Evolutionary conservation across 257 asterid genomes (phyloP), one percentile per base, ranked within the genome.

Genomic region (Penstemon barbatus): DNA sequence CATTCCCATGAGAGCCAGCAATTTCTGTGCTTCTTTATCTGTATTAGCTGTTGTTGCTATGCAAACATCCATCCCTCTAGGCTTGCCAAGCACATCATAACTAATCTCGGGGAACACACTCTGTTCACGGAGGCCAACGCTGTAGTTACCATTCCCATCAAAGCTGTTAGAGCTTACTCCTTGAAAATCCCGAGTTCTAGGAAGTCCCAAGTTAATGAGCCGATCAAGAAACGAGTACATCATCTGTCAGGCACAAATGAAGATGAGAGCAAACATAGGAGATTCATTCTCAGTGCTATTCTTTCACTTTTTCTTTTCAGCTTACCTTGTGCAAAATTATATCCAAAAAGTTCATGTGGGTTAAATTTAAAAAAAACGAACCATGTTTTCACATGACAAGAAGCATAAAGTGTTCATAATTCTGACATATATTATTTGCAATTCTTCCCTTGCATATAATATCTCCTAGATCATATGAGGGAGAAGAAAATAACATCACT

Each of bases 41-140:
- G 97, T 84, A 61, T 73, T 57, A 10, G 99, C 97, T 7, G 97
- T 94, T 38, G 97, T 91, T 8, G 85, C 4, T 77, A 91, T 89
- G 84, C 99, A 91, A 45, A 94, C 96, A 71, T 94, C 97, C 99
- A 87, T 91, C 43, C 99, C 99, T 78, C 96, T 84, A 7, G 89
- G 89, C 83, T 89, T 89, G n/a, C 95, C 96, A 15, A 87, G 84
- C 11, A 77, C 64, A 63, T 94, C 96, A 38, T 63, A 85, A 73
- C 87, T 80, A 38, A 94, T 65, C 82, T 94, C 97, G 2, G 97
- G 97, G 82, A 94, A 94, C 70, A 94, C 97, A 63, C 85, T 87
- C 82, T 91, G 97, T n/a, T 94, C 97, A 8, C 83, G 88, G 46
- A 91, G 64, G 57, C 97, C 99, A 36, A 94, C 40, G 74, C 97